Percentiles rank a stretch among this genome's conserved stretches.
Evolutionary conservation across 768 basidiomycete genomes (phyloP).

Genomic region (Russula virescens): DNA sequence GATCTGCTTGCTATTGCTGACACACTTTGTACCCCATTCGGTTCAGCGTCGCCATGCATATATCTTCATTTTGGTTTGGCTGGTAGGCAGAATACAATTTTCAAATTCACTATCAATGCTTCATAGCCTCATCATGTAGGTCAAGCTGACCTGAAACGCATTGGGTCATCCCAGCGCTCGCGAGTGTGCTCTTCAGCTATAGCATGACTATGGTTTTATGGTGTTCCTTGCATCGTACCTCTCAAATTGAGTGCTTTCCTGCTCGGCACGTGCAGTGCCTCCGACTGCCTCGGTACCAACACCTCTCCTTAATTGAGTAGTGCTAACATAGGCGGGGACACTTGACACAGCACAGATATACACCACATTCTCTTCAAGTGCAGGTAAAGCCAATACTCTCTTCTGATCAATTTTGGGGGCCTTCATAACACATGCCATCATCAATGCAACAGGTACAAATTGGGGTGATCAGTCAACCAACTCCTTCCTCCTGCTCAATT

Average conservation of each 20-base stretch:
- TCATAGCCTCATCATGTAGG: constrained; percentile 8
- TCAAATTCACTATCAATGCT: no score
- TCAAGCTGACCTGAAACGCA: constrained; percentile 24
- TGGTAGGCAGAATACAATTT: constrained; percentile 18
- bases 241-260: not conserved
- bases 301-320: not conserved
- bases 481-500: not conserved
- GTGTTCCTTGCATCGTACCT: not conserved
- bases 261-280: no score
- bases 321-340: not conserved
- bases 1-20: not conserved
- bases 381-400: constrained; percentile 24
- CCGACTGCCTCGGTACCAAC: no score
- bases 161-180: constrained; percentile 26
- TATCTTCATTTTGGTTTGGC: constrained; percentile 28
- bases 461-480: constrained; percentile 25
- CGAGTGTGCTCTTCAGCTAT: constrained; percentile 26
- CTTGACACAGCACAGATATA: constrained; percentile 24
- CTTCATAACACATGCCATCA: constrained; percentile 22
- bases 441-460: constrained; percentile 24
- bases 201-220: constrained; percentile 18
- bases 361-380: constrained; percentile 25
- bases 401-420: constrained; percentile 23
- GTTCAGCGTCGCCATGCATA: constrained; percentile 20
- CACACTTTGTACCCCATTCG: not conserved